Conservation (phyloP, 306 rosid genomes). For the Casuarina cunninghamiana region DNA sequence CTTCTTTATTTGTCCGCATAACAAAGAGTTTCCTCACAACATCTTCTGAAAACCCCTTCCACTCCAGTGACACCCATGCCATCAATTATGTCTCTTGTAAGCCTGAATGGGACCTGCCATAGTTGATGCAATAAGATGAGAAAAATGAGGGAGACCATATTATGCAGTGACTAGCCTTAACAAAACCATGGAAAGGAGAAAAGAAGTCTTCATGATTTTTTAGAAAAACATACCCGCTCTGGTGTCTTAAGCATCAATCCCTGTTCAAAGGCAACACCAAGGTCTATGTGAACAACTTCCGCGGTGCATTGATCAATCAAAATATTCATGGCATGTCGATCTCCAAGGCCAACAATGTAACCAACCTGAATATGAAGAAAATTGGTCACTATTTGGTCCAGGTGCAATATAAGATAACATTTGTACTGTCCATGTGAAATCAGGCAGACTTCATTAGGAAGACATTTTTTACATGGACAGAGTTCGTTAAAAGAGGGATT, state of each 20-base stretch:
- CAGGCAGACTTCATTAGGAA: neutral
- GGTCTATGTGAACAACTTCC: constrained; percentile 97
- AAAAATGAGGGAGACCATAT: constrained; percentile 9
- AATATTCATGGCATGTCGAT: constrained; percentile 89
- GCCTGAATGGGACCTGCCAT: constrained; percentile 86
- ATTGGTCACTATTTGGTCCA: constrained; percentile 1
- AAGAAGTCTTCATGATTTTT: constrained; percentile 8
- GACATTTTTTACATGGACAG: neutral
- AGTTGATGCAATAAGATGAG: constrained; percentile 6
- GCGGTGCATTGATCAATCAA: constrained; percentile 90
- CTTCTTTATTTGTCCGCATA: constrained; percentile 93
- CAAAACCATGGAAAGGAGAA: constrained; percentile 5
- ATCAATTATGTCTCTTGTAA: constrained; percentile 86
- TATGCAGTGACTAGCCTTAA: neutral
- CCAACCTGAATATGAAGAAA: constrained; percentile 62
- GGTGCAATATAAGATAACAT: neutral
- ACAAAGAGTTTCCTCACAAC: constrained; percentile 94
- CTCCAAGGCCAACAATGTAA: constrained; percentile 91
- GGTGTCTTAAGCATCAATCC: constrained; percentile 99
- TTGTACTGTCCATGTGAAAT: neutral
- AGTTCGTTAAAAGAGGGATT: neutral
- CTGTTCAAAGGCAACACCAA: constrained; percentile 98
- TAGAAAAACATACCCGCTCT: constrained; percentile 63
- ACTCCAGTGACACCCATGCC: constrained; percentile 96
- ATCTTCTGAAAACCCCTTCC: constrained; percentile 95